phyloP scores from a whole-genome alignment of 164 flowering plant genomes.

The Houttuynia cordata region DNA sequence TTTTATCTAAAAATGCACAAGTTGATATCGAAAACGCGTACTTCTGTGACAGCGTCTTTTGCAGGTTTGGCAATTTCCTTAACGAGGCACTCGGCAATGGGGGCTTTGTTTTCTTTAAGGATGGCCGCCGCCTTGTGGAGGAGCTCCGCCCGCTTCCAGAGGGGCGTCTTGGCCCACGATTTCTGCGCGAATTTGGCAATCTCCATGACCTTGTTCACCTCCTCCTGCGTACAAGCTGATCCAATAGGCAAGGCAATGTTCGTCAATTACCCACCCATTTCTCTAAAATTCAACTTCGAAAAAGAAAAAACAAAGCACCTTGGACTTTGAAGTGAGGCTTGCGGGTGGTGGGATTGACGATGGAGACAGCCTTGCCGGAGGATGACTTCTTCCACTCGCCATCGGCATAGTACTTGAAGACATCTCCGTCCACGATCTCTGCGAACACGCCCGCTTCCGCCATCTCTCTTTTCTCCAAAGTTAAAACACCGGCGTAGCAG shows the following conservation, averaged over 20 bases:
- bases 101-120: constrained; percentile 74
- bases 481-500: background rate
- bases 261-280: background rate
- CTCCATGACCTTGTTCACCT: constrained; percentile 91
- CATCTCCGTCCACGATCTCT: constrained; percentile 81
- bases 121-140: constrained; percentile 96
- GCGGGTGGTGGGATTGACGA: constrained; percentile 84
- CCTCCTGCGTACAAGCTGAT: constrained; percentile 94
- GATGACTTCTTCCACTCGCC: constrained; percentile 85
- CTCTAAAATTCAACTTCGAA: background rate
- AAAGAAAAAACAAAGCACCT: constrained; percentile 29
- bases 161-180: constrained; percentile 87
- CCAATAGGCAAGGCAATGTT: background rate
- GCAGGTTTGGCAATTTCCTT: constrained; percentile 98
- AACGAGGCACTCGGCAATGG: constrained; percentile 87
- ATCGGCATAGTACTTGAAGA: constrained; percentile 78
- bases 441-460: constrained; percentile 68
- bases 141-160: constrained; percentile 97
- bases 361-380: constrained; percentile 76
- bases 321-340: constrained; percentile 91
- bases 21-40: constrained; percentile 6
- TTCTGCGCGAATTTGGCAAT: constrained; percentile 72
- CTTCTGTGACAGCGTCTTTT: constrained; percentile 96
- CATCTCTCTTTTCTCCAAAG: constrained; percentile 21
- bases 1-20: background rate